These are phyloP conservation scores for Ceriops decandra DNA, from an alignment of 345 rosid genomes.

Conservation along the genomic window DNA sequence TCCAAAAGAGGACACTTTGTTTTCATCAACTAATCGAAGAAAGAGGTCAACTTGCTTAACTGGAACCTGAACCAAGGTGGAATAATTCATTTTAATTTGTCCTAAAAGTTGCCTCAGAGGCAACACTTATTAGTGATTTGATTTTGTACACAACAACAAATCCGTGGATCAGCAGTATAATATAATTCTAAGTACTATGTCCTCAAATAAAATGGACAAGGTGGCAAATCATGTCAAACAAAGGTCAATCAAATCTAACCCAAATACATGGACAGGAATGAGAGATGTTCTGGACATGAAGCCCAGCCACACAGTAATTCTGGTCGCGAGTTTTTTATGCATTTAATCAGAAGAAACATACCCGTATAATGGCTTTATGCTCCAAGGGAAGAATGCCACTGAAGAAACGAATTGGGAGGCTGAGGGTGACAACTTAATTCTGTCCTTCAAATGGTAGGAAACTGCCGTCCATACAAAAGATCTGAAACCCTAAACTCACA, in stretches of 20 bases:
- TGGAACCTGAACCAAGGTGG: not conserved
- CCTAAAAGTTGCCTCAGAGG: not conserved
- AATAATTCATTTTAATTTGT: not conserved
- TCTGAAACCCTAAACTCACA: constrained; percentile 73
- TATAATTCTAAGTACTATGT: not conserved
- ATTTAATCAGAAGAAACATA: constrained; percentile 20
- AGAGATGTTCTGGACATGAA: too few species aligned
- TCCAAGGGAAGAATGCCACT: constrained; percentile 92
- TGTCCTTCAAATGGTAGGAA: constrained; percentile 91
- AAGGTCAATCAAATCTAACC: too few species aligned
- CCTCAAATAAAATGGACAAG: not conserved
- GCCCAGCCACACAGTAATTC: too few species aligned
- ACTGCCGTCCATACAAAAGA: constrained; percentile 98
- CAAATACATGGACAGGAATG: too few species aligned
- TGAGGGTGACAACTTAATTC: constrained; percentile 84
- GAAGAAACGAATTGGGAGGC: constrained; percentile 87
- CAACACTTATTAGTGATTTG: not conserved
- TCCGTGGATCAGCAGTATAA: not conserved
- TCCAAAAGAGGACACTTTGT: too few species aligned
- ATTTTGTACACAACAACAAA: not conserved
- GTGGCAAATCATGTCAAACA: not conserved
- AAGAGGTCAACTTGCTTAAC: too few species aligned
- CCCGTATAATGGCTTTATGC: constrained; percentile 95
- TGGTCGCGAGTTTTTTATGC: too few species aligned
- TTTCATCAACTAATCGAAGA: too few species aligned